phyloP scores from a whole-genome alignment of 2,329 filamentous ascomycete species.

The Tolypocladium album region DNA sequence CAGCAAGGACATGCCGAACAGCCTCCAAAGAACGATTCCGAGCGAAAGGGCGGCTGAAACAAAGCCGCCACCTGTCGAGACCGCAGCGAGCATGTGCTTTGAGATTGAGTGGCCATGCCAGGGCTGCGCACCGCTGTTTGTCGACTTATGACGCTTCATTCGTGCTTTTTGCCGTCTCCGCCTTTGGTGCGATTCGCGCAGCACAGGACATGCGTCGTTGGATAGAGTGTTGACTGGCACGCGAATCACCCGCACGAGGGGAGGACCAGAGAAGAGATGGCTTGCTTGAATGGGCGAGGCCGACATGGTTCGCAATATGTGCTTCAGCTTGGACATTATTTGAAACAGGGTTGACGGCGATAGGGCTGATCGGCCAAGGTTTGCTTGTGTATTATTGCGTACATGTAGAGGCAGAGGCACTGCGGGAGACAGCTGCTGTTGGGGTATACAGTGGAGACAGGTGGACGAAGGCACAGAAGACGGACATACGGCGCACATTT shows the following conservation, averaged over 20 bases:
- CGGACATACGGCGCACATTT: not conserved
- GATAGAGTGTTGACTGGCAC: not conserved
- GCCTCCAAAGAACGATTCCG: constrained; percentile 45
- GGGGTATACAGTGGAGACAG: not conserved
- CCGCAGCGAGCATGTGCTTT: not conserved
- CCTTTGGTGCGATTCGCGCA: not conserved
- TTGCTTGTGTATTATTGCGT: not conserved
- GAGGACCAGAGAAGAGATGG: not conserved
- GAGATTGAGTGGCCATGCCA: not conserved
- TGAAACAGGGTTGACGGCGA: not conserved
- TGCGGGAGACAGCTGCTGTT: not conserved
- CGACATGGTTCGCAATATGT: not conserved
- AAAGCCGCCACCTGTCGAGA: not conserved
- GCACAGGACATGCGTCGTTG: not conserved
- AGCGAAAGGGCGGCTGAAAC: constrained; percentile 51
- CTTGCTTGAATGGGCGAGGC: not conserved
- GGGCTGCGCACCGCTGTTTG: not conserved
- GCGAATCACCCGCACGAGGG: not conserved
- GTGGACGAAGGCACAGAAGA: not conserved
- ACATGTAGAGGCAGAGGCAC: not conserved
- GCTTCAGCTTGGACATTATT: not conserved
- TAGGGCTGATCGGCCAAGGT: not conserved
- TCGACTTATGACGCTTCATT: not conserved
- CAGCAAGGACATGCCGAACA: constrained; percentile 34
- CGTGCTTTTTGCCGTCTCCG: not conserved